Evolutionary conservation across 2,329 filamentous ascomycete genomes (phyloP).

Genomic region (Hypomyces perniciosus): DNA sequence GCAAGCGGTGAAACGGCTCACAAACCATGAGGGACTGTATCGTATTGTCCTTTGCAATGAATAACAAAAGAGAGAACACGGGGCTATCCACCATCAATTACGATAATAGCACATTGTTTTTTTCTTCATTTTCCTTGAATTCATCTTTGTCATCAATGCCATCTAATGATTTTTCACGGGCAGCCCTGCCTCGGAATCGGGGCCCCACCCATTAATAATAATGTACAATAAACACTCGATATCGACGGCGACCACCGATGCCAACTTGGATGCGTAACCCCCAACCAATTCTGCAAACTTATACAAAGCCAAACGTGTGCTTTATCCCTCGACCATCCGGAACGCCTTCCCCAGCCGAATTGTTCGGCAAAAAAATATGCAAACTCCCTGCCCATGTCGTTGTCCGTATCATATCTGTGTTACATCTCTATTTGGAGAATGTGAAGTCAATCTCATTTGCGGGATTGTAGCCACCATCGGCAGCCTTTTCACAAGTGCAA

Average conservation of each 20-base stretch:
- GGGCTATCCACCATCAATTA: no score
- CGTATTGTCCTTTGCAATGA: no score
- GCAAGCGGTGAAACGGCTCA: slow-evolving; percentile 9
- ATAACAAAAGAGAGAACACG: no score
- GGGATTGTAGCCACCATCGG: slow-evolving; percentile 55
- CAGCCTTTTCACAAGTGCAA: slow-evolving; percentile 78
- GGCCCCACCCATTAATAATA: no score
- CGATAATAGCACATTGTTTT: no score
- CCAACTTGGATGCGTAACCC: no score
- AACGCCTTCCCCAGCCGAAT: background rate
- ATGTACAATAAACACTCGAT: no score
- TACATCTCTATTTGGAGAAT: slow-evolving; percentile 23
- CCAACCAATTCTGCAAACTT: background rate
- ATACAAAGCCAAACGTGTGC: background rate
- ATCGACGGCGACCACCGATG: no score
- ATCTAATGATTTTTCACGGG: no score
- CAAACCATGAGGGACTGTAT: background rate
- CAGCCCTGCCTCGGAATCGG: no score
- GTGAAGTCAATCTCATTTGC: slow-evolving; percentile 82
- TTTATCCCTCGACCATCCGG: background rate
- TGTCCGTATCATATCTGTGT: background rate
- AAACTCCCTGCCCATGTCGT: background rate
- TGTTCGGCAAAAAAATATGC: background rate
- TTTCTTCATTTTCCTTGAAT: no score
- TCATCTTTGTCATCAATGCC: no score